A percentile compares a stretch with the other conserved stretches of the same genome.
These are phyloP conservation scores for Mrakia blollopis DNA, from an alignment of 768 basidiomycete species.

Conservation along the genomic window DNA sequence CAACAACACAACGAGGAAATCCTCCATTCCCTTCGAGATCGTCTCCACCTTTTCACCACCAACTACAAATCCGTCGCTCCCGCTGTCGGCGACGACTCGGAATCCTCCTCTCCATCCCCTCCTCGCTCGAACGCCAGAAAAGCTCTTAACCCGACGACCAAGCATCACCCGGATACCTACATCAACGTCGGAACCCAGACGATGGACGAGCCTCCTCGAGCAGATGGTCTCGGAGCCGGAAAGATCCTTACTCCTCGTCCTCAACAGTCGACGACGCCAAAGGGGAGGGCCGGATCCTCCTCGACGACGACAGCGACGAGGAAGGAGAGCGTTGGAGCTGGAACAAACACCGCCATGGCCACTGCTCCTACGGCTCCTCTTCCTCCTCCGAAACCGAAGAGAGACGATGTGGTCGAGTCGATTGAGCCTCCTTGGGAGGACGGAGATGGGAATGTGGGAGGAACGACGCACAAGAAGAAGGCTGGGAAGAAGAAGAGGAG, in stretches of 20 bases:
- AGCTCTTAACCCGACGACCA: constrained; percentile 1
- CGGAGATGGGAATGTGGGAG: not conserved
- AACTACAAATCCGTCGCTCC: constrained; percentile 11
- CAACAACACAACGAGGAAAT: not conserved
- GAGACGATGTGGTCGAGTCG: constrained; percentile 7
- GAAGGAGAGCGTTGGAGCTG: not conserved
- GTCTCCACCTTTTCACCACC: constrained; percentile 12
- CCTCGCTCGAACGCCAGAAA: not conserved
- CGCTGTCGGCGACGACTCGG: not conserved
- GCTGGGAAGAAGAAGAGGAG: constrained; percentile 91
- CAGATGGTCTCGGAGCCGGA: not conserved
- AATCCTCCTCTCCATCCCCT: not conserved
- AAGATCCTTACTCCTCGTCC: not conserved
- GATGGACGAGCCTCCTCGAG: not conserved
- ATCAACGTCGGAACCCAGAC: constrained; percentile 24
- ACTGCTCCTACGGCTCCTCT: too few species aligned
- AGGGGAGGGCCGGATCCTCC: not conserved
- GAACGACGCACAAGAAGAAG: constrained; percentile 39
- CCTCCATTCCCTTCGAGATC: not conserved
- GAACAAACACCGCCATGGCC: too few species aligned
- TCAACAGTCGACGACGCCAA: not conserved
- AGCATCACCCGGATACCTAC: constrained; percentile 16
- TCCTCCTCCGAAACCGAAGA: constrained; percentile 2
- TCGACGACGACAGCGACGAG: not conserved
- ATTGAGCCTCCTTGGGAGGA: not conserved